These are phyloP conservation scores for Capsella bursapastoris DNA, from an alignment of 345 rosid genomes.

Conservation along the genomic window DNA sequence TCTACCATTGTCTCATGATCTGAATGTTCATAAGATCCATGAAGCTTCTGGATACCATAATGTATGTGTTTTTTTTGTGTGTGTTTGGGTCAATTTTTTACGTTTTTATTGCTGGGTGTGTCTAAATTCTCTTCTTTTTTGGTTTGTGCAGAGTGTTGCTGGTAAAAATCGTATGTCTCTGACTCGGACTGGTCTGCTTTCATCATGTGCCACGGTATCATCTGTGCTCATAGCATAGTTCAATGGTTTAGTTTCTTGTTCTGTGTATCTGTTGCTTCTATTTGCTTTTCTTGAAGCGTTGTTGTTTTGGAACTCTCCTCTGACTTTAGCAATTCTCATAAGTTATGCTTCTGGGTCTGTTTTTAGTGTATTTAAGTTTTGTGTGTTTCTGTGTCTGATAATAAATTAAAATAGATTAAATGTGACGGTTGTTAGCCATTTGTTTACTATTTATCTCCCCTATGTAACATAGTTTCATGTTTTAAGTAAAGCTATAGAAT, in stretches of 20 bases:
- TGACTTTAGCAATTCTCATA: background rate
- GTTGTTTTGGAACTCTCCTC: background rate
- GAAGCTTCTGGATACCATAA: constrained; percentile 43
- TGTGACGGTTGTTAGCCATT: background rate
- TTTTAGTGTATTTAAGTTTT: background rate
- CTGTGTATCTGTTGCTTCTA: background rate
- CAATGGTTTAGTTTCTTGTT: constrained; percentile 32
- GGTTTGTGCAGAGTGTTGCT: constrained; percentile 46
- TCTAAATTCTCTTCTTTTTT: constrained; percentile 9
- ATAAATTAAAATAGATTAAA: background rate
- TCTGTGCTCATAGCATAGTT: constrained; percentile 37
- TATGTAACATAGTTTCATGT: constrained; percentile 2
- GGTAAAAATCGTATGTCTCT: constrained; percentile 53
- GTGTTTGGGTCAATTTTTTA: background rate
- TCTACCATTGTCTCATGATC: constrained; percentile 59
- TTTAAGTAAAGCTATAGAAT: background rate
- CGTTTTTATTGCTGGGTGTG: constrained; percentile 4
- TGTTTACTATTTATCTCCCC: constrained; percentile 2
- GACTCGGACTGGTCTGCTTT: constrained; percentile 52
- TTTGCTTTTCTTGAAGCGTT: constrained; percentile 19
- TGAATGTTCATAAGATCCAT: constrained; percentile 47
- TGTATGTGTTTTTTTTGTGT: constrained; percentile 34
- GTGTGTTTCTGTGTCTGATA: background rate
- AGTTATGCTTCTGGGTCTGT: background rate
- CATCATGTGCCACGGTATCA: constrained; percentile 68